Evolutionary conservation across 2,329 filamentous ascomycete genomes (phyloP).

Genomic region (Talaromyces verruculosus): DNA sequence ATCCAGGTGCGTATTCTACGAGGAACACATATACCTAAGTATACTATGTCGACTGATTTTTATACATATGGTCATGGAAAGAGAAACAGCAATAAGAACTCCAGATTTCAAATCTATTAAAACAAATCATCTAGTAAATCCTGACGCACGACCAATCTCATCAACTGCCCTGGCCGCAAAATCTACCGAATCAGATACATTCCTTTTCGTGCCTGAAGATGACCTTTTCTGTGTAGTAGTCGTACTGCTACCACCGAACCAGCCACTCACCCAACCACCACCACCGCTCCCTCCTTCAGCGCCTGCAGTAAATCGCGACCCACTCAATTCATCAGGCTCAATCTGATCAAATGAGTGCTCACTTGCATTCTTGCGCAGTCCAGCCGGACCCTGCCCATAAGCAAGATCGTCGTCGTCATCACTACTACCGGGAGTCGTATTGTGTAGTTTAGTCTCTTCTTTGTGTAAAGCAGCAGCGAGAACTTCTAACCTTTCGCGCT

Average conservation of each 20-base stretch:
- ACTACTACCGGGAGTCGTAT: slow-evolving; percentile 10
- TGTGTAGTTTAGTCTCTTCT: slow-evolving; percentile 65
- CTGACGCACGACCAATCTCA: slow-evolving; percentile 27
- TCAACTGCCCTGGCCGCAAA: slow-evolving; percentile 31
- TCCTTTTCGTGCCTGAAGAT: slow-evolving; percentile 9
- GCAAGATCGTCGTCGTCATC: slow-evolving; percentile 41
- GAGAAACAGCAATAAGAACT: neutral
- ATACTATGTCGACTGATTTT: neutral
- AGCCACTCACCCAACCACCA: slow-evolving; percentile 19
- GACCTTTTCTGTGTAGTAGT: slow-evolving; percentile 1
- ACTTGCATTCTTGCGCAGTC: slow-evolving; percentile 74
- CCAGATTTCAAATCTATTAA: neutral
- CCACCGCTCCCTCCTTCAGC: neutral
- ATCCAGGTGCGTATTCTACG: neutral
- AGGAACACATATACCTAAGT: neutral
- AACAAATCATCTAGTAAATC: slow-evolving; percentile 19
- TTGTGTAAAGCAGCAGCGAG: slow-evolving; percentile 75
- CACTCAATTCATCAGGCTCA: slow-evolving; percentile 63
- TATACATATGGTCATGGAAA: neutral
- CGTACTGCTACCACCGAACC: slow-evolving; percentile 18
- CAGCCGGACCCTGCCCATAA: slow-evolving; percentile 33
- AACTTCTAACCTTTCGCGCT: slow-evolving; percentile 73
- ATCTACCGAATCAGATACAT: slow-evolving; percentile 25
- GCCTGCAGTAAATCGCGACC: neutral
- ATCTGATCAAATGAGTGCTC: slow-evolving; percentile 90